phyloP scores from a whole-genome alignment of 2,329 filamentous ascomycete species.

The Aspergillus ustus region DNA sequence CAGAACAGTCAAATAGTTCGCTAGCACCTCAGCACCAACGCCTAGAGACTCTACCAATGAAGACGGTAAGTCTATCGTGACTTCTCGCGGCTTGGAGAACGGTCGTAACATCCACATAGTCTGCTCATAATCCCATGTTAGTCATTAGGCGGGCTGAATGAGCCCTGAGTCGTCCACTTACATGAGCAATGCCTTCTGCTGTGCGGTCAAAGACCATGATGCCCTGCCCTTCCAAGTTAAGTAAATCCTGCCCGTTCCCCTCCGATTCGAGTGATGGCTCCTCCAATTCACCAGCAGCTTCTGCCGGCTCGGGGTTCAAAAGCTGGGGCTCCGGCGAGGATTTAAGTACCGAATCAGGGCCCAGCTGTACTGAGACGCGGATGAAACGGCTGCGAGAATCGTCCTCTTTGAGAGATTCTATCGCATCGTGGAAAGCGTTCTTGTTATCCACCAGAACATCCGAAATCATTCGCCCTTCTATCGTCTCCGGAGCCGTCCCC shows the following conservation, averaged over 20 bases:
- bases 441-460: constrained; percentile 83
- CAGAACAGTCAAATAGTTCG: constrained; percentile 87
- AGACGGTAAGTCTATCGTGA: constrained; percentile 91
- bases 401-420: constrained; percentile 88
- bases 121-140: constrained; percentile 52
- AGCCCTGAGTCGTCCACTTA: constrained; percentile 55
- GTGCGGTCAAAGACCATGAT: constrained; percentile 96
- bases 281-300: constrained; percentile 34
- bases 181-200: constrained; percentile 86
- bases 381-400: constrained; percentile 91
- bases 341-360: constrained; percentile 69
- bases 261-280: constrained; percentile 47
- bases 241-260: constrained; percentile 55
- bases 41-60: constrained; percentile 91
- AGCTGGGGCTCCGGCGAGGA: constrained; percentile 42
- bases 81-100: constrained; percentile 83
- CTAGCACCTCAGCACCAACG: constrained; percentile 91
- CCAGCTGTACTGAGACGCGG: constrained; percentile 74
- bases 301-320: constrained; percentile 24
- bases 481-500: constrained; percentile 72
- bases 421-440: constrained; percentile 77
- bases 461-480: constrained; percentile 77
- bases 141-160: background rate
- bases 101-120: constrained; percentile 99
- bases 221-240: constrained; percentile 91